These are phyloP conservation scores for Priceomyces fermenticarens DNA, from an alignment of 805 yeast species.

Conservation along the genomic window DNA sequence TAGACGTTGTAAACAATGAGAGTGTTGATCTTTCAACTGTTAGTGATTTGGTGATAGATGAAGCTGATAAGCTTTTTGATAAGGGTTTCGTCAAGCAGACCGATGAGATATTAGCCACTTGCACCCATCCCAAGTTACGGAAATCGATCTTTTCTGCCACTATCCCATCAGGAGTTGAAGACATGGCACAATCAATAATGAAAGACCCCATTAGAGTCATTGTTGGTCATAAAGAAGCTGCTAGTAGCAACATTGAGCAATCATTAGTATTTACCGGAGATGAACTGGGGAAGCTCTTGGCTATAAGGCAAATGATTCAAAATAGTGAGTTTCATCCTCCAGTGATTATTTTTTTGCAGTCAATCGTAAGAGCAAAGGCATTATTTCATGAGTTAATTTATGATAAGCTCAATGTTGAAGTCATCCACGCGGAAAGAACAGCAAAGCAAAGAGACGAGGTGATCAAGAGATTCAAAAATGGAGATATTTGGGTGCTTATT, in stretches of 20 bases:
- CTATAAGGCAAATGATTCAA: slow-evolving; percentile 82
- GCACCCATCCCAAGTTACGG: slow-evolving; percentile 50
- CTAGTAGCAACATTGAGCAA: slow-evolving; percentile 80
- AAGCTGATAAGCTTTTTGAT: slow-evolving; percentile 92
- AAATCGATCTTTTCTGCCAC: slow-evolving; percentile 94
- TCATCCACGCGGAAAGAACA: slow-evolving; percentile 92
- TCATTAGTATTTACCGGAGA: slow-evolving; percentile 81
- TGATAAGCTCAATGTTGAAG: slow-evolving; percentile 91
- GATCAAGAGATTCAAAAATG: slow-evolving; percentile 79
- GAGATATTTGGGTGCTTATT: slow-evolving; percentile 93
- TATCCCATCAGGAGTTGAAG: slow-evolving; percentile 89
- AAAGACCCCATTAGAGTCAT: slow-evolving; percentile 79
- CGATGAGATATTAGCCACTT: slow-evolving; percentile 70
- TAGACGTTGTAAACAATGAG: slow-evolving; percentile 68
- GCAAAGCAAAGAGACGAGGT: slow-evolving; percentile 82
- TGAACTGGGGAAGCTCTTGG: slow-evolving; percentile 93
- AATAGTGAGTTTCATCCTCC: slow-evolving; percentile 90
- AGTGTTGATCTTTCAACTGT: slow-evolving; percentile 60
- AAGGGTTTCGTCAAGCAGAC: slow-evolving; percentile 86
- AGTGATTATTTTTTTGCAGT: slow-evolving; percentile 85
- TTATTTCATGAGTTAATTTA: slow-evolving; percentile 88
- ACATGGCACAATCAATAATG: slow-evolving; percentile 83
- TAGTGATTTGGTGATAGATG: slow-evolving; percentile 83
- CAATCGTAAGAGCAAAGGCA: slow-evolving; percentile 91
- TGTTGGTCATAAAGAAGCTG: slow-evolving; percentile 93